These are phyloP conservation scores for Pelargonium nanum DNA, from an alignment of 345 rosid species.

Conservation along the genomic window DNA sequence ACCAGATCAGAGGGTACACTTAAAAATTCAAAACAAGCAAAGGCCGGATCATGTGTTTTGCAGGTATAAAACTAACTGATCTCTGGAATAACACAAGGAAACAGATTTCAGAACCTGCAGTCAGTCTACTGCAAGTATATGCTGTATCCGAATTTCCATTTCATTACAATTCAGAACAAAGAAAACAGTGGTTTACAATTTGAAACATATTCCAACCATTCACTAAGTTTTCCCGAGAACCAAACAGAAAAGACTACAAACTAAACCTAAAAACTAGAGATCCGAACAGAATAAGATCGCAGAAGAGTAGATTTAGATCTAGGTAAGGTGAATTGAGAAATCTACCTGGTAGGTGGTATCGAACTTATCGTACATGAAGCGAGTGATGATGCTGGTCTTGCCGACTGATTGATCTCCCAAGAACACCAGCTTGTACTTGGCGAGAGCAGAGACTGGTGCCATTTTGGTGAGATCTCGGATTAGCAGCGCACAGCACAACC, in stretches of 20 bases:
- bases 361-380: conserved; percentile 93
- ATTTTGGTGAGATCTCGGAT: conserved; percentile 12
- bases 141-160: no score
- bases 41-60: neutral
- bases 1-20: neutral
- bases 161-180: neutral
- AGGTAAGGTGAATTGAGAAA: no score
- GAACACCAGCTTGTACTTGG: conserved; percentile 79
- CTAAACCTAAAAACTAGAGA: no score
- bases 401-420: conserved; percentile 86
- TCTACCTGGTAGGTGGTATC: conserved; percentile 78
- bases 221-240: conserved; percentile 31
- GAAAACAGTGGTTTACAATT: neutral
- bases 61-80: no score
- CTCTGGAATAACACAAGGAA: neutral
- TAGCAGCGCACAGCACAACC: no score
- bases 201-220: neutral
- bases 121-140: no score
- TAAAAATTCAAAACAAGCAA: no score
- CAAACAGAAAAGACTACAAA: conserved; percentile 2
- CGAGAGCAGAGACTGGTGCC: conserved; percentile 74
- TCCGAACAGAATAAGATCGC: no score
- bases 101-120: no score
- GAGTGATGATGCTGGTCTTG: conserved; percentile 86
- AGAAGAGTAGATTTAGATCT: neutral